Base-by-base conservation (phyloP, 148 eudicot species). In the Rhododendron griersonianum region DNA sequence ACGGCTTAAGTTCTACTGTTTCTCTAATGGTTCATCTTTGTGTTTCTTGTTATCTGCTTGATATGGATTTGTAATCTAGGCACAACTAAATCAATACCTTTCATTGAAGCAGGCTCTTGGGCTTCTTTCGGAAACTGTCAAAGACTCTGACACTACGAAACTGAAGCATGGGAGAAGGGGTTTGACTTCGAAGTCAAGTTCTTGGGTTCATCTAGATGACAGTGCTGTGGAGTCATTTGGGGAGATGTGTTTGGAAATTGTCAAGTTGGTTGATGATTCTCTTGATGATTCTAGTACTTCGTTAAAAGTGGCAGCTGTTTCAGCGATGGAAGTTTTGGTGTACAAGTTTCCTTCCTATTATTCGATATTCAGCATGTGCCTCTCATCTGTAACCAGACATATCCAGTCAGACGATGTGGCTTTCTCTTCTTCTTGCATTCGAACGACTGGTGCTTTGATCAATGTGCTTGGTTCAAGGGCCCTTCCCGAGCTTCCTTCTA, bases 381-480 rank as follows among this genome's bases (percentile, higher is more conserved):
- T 97, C 81, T 85, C 91, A 30, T 87, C 90, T 87, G 90, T 97
- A 79, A 85, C 93, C 76, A 90, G 87, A 86, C 90, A 88, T 78
- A 92, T 93, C 51, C 84, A 87, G 84, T 92, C 96, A 80, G 90
- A 93, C 25, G 90, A 95, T 88, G 86, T 90, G 82, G 89, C 89
- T 51, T 90, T 93, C 57, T 89, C 93, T 82, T 91, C 93, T 82
- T 84, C 89, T 86, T 93, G 98, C 87, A 93, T 97, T 51, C 94
- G 92, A 19, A 86, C 98, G 6, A 83, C 92, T 81, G 98, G 96
- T 79, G 94, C 96, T 85, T 88, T 97, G 63, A 90, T 97, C 80
- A 90, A 90, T 86, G 98, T 93, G 59, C 95, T 97, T 86, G 99
- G 99, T 28, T 86, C 95, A 35, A 91, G 88, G 87, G 91, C 95